These are phyloP conservation scores for Gracilaria vermiculophylla DNA, from an alignment of 23 red algal species.

Conservation along the genomic window DNA sequence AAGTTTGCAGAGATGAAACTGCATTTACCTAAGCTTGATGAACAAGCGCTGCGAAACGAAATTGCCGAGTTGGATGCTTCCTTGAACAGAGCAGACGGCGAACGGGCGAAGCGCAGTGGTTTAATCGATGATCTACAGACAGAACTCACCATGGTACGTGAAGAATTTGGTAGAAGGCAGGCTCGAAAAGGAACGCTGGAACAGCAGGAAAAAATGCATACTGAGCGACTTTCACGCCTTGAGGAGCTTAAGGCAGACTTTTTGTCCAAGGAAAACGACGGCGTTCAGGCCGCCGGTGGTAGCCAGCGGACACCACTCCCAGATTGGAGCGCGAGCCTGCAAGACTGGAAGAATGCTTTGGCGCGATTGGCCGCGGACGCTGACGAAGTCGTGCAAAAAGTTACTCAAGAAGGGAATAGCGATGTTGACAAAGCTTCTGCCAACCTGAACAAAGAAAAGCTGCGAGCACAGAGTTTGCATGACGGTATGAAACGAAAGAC, in stretches of 20 bases:
- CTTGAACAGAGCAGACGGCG: constrained; percentile 20
- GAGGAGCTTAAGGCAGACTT: constrained; percentile 33
- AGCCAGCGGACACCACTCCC: not conserved
- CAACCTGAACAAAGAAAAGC: constrained; percentile 23
- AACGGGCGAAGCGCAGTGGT: constrained; percentile 22
- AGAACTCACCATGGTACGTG: not conserved
- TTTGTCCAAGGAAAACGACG: not conserved
- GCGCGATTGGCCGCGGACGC: not conserved
- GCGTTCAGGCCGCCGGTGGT: not conserved
- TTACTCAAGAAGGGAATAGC: constrained; percentile 6
- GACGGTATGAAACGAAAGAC: not conserved
- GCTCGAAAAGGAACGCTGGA: constrained; percentile 43
- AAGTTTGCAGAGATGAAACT: constrained; percentile 51
- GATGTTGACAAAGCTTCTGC: not conserved
- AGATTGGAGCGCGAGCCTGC: not conserved
- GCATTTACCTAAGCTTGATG: constrained; percentile 46
- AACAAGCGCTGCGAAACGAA: constrained; percentile 20
- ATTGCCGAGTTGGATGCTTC: constrained; percentile 25
- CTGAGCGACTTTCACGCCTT: constrained; percentile 2
- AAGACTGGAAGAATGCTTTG: constrained; percentile 44
- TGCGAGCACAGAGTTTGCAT: not conserved
- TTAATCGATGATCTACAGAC: constrained; percentile 13
- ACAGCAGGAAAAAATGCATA: constrained; percentile 17
- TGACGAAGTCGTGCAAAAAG: constrained; percentile 7
- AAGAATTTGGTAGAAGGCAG: not conserved